phyloP scores from a whole-genome alignment of 176 grass and related monocot genomes.

The Oryza glaberrima region DNA sequence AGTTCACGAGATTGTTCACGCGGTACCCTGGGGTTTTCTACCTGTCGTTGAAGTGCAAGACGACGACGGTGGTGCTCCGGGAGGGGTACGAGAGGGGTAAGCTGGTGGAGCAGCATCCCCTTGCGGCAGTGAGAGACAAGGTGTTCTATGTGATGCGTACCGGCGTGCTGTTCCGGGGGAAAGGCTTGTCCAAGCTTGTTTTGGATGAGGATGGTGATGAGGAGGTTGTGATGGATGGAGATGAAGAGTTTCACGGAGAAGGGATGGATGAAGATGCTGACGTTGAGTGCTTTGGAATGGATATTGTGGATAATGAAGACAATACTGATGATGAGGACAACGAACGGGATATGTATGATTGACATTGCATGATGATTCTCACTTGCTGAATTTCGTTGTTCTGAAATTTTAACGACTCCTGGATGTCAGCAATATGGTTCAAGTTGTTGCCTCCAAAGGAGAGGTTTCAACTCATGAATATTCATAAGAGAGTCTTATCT shows the following conservation, averaged over 20 bases:
- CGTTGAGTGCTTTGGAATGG: constrained; percentile 66
- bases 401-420: not conserved
- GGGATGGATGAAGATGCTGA: constrained; percentile 62
- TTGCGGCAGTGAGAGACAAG: constrained; percentile 70
- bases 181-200: constrained; percentile 70
- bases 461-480: constrained; percentile 18
- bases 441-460: not conserved
- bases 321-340: constrained; percentile 41
- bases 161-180: constrained; percentile 69
- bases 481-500: constrained; percentile 3
- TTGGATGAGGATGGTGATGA: constrained; percentile 71
- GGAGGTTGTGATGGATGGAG: constrained; percentile 41
- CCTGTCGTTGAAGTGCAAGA: constrained; percentile 90
- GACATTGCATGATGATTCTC: constrained; percentile 23
- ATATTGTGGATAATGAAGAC: constrained; percentile 58
- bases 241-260: constrained; percentile 36
- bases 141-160: constrained; percentile 91
- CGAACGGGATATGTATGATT: constrained; percentile 47
- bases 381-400: constrained; percentile 27
- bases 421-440: not conserved
- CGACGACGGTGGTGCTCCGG: constrained; percentile 72
- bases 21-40: constrained; percentile 89
- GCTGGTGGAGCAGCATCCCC: constrained; percentile 74
- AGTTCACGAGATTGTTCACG: constrained; percentile 86
- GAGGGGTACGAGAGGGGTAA: constrained; percentile 89